These are phyloP conservation scores for Mycena polygramma DNA, from an alignment of 768 basidiomycete species.

Conservation along the genomic window DNA sequence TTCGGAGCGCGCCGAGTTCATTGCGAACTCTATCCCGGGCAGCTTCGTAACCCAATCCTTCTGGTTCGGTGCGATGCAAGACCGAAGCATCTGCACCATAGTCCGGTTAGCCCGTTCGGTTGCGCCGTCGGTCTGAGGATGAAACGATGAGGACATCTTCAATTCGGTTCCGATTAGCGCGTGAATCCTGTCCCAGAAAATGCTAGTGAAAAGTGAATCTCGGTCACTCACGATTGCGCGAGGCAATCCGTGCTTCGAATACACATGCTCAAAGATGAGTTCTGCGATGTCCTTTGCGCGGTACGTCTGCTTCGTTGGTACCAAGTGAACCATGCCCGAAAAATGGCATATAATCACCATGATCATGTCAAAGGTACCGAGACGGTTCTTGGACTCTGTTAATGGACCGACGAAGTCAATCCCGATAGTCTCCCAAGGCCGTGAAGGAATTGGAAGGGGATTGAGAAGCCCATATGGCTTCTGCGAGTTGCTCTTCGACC, in stretches of 20 bases:
- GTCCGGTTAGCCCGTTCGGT: conserved; percentile 37
- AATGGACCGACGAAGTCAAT: conserved; percentile 53
- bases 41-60: neutral
- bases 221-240: conserved; percentile 45
- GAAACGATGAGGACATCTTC: conserved; percentile 45
- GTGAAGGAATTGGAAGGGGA: neutral
- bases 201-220: conserved; percentile 28
- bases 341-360: conserved; percentile 39
- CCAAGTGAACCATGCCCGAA: conserved; percentile 33
- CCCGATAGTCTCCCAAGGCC: conserved; percentile 43
- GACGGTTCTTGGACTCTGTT: conserved; percentile 36
- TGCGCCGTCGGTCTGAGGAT: conserved; percentile 50
- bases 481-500: conserved; percentile 1
- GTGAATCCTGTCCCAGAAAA: conserved; percentile 39
- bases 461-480: conserved; percentile 43
- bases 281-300: conserved; percentile 31
- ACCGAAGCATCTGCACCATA: neutral
- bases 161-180: conserved; percentile 39
- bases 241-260: conserved; percentile 45
- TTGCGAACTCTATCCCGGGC: neutral
- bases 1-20: conserved; percentile 26
- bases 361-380: conserved; percentile 32
- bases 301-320: conserved; percentile 27
- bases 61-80: neutral
- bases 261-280: conserved; percentile 38